Percentiles rank a stretch among this genome's conserved stretches.
Conservation (phyloP, 140 eudicot species). For the Cichorium intybus region DNA sequence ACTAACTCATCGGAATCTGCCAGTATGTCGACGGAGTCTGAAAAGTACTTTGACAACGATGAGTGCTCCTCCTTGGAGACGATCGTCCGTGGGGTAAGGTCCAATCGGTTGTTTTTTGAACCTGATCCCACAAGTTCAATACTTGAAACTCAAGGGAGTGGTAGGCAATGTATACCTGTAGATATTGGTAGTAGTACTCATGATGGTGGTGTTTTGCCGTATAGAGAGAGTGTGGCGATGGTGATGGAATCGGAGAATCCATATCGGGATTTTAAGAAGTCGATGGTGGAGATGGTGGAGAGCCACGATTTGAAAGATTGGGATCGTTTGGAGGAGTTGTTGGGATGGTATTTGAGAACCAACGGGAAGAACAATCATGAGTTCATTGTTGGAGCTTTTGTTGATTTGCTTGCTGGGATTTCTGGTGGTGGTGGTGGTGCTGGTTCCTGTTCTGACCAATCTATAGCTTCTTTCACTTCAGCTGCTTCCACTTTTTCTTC, state of each 20-base stretch:
- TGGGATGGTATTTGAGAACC: slow-evolving; percentile 76
- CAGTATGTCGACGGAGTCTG: slow-evolving; percentile 44
- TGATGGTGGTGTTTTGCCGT: slow-evolving; percentile 18
- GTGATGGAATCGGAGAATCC: slow-evolving; percentile 77
- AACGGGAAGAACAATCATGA: slow-evolving; percentile 67
- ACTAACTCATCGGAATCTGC: slow-evolving; percentile 51
- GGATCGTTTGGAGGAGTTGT: slow-evolving; percentile 73
- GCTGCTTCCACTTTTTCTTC: slow-evolving; percentile 43
- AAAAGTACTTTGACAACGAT: slow-evolving; percentile 1
- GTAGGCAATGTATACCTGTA: slow-evolving; percentile 4
- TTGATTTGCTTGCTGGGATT: slow-evolving; percentile 60
- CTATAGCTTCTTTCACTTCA: slow-evolving; percentile 32
- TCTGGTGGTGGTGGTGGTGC: neutral
- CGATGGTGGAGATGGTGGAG: slow-evolving; percentile 92
- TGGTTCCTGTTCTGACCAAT: slow-evolving; percentile 19
- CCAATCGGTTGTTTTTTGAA: slow-evolving; percentile 63
- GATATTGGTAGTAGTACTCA: neutral
- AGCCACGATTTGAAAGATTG: slow-evolving; percentile 57
- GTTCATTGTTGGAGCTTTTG: slow-evolving; percentile 72
- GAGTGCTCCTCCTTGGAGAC: slow-evolving; percentile 36
- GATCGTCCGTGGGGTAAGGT: slow-evolving; percentile 49
- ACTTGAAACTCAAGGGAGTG: slow-evolving; percentile 22
- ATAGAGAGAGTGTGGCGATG: slow-evolving; percentile 53
- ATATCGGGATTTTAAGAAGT: slow-evolving; percentile 67
- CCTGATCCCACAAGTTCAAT: slow-evolving; percentile 49